Evolutionary conservation across 176 grass and related monocot species (phyloP).

Genomic region (Hordeum vulgare): DNA sequence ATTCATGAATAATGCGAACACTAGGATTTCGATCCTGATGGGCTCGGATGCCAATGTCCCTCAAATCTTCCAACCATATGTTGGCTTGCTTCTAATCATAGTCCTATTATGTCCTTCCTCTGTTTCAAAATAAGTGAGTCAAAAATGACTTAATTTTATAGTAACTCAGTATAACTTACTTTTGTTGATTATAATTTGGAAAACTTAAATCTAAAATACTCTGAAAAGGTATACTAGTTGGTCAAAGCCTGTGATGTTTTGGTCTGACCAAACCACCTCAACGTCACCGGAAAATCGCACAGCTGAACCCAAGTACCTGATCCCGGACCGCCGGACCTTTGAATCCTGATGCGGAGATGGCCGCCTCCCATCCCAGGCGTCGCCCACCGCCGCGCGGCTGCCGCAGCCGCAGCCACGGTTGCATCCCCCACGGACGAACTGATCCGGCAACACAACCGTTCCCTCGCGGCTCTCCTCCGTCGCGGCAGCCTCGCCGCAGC

Average conservation of each 20-base stretch:
- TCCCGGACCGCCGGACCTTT: background rate
- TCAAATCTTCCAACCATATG: too few species aligned
- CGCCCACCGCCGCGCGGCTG: background rate
- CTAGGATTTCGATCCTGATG: too few species aligned
- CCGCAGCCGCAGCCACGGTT: background rate
- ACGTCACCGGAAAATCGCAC: background rate
- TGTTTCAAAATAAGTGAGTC: too few species aligned
- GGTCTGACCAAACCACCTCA: background rate
- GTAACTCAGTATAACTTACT: too few species aligned
- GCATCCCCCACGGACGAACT: background rate
- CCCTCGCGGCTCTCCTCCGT: conserved; percentile 33
- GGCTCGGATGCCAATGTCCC: too few species aligned
- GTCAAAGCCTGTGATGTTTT: background rate
- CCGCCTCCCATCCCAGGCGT: conserved; percentile 3
- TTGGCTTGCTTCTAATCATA: too few species aligned
- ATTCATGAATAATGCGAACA: too few species aligned
- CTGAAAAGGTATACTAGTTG: too few species aligned
- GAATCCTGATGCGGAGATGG: conserved; percentile 40
- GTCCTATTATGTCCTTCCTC: too few species aligned
- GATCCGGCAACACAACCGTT: conserved; percentile 40
- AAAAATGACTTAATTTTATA: too few species aligned
- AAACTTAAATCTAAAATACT: too few species aligned
- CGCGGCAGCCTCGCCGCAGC: conserved; percentile 44
- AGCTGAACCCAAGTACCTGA: background rate
- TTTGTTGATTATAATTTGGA: too few species aligned